These are phyloP conservation scores for Backusella mclennaniae DNA, from an alignment of 192 early-diverging fungal species.

Conservation along the genomic window DNA sequence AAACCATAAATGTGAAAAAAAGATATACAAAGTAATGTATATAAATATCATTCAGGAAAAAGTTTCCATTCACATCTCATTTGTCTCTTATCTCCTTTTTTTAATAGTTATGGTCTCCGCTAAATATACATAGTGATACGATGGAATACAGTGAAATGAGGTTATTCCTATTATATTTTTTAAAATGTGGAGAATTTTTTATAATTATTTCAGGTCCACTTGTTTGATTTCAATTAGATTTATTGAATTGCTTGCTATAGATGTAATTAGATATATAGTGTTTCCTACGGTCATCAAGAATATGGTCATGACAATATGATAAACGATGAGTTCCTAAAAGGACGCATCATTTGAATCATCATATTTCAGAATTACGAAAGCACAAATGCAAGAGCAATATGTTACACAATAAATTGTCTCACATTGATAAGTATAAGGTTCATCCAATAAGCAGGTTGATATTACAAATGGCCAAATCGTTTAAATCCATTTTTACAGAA, in stretches of 20 bases:
- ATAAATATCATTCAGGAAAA: background rate
- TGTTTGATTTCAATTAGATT: background rate
- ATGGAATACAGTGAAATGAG: background rate
- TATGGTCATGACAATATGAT: background rate
- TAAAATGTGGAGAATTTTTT: background rate
- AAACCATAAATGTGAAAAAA: background rate
- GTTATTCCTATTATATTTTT: background rate
- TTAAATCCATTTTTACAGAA: background rate
- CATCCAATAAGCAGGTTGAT: background rate
- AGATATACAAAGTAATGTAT: background rate
- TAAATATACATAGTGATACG: background rate
- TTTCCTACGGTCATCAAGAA: background rate
- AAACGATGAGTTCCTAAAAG: too few relatives aligned
- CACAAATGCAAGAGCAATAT: background rate
- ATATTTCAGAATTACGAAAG: slow-evolving; percentile 3
- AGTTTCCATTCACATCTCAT: background rate
- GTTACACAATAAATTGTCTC: background rate
- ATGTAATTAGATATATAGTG: background rate
- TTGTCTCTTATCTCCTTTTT: background rate
- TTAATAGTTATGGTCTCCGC: background rate
- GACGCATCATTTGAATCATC: too few relatives aligned
- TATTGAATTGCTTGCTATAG: background rate
- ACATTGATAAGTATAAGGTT: slow-evolving; percentile 2
- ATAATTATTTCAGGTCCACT: background rate
- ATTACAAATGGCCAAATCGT: background rate